Evolutionary conservation across 441 rosid species (phyloP).

Genomic region (Hypseocharis bilobata): DNA sequence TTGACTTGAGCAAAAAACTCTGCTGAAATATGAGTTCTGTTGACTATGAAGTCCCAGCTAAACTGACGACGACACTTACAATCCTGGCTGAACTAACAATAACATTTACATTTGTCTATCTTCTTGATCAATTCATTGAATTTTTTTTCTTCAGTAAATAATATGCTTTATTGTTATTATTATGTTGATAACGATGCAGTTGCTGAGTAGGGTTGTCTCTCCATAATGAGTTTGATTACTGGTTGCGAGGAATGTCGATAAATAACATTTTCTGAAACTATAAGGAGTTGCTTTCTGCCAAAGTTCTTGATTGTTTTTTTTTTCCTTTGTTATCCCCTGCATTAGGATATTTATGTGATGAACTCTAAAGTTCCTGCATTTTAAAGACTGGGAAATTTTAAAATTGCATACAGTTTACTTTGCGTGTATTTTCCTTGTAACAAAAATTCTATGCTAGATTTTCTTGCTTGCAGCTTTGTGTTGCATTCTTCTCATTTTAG

Average conservation of each 20-base stretch:
- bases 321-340: neutral
- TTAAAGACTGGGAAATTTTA: neutral
- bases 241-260: neutral
- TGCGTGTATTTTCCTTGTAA: neutral
- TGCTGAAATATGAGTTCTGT: neutral
- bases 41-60: neutral
- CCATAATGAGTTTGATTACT: too few relatives aligned
- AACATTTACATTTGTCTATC: too few relatives aligned
- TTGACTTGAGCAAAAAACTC: neutral
- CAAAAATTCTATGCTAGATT: neutral
- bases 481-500: neutral
- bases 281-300: neutral
- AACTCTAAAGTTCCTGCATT: neutral
- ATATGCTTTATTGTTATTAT: too few relatives aligned
- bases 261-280: neutral
- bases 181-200: too few relatives aligned
- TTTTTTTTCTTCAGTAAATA: too few relatives aligned
- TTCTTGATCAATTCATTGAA: too few relatives aligned
- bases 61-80: too few relatives aligned
- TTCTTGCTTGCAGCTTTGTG: neutral
- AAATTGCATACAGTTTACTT: neutral
- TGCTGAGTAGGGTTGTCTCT: too few relatives aligned
- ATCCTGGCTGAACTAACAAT: too few relatives aligned
- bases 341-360: neutral
- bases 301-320: neutral